Conservation (phyloP, 2,329 filamentous ascomycete species). For the Metarhizium guizhouense region DNA sequence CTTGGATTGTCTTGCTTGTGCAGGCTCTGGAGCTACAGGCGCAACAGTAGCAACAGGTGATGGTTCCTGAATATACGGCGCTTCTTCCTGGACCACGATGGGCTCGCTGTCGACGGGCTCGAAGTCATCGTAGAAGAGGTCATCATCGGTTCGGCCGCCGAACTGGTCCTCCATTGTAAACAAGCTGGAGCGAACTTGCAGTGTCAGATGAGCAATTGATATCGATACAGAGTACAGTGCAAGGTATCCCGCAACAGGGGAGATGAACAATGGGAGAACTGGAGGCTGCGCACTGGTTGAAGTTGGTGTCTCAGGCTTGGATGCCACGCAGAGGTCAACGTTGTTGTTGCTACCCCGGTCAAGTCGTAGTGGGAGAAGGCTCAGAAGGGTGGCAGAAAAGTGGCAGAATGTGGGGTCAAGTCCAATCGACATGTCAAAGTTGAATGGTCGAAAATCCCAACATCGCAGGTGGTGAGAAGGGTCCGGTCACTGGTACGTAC, state of each 20-base stretch:
- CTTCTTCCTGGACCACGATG: slow-evolving; percentile 15
- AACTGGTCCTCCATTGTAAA: slow-evolving; percentile 50
- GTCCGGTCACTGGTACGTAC: no score
- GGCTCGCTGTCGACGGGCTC: slow-evolving; percentile 39
- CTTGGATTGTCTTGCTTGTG: slow-evolving; percentile 2
- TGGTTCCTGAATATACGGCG: slow-evolving; percentile 11
- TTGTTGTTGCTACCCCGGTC: no score
- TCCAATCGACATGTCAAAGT: no score
- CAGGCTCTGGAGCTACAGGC: slow-evolving; percentile 9
- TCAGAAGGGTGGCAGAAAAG: no score
- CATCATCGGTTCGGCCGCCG: slow-evolving; percentile 51
- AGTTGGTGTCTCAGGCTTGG: neutral
- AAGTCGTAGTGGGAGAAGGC: no score
- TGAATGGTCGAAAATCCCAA: no score
- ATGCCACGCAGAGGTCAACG: no score
- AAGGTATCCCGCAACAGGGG: no score
- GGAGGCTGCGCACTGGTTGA: neutral
- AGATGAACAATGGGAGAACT: neutral
- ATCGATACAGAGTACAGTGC: neutral
- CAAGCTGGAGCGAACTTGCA: neutral
- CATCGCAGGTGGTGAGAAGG: no score
- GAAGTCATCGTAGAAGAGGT: slow-evolving; percentile 54
- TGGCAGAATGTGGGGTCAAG: no score
- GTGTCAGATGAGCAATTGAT: neutral
- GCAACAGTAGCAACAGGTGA: slow-evolving; percentile 8